Percentiles rank a stretch among this genome's conserved stretches.
These are phyloP conservation scores for Eurotiales sp. DNA, from an alignment of 2,329 filamentous ascomycete species.

Conservation along the genomic window DNA sequence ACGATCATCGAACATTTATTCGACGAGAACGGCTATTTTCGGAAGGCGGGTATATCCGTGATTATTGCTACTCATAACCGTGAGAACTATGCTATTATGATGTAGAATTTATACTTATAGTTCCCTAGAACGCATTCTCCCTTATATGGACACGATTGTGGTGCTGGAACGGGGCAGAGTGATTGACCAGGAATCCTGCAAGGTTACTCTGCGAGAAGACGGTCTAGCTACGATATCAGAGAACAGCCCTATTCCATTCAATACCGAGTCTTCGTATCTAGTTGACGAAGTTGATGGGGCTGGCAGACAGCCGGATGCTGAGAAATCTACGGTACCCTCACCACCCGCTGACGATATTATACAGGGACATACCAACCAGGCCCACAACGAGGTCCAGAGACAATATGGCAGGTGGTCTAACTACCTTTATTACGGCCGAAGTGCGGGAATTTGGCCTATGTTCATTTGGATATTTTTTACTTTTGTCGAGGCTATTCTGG, in stretches of 20 bases:
- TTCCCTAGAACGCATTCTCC: constrained; percentile 3
- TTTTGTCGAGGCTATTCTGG: not conserved
- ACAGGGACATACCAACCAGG: not conserved
- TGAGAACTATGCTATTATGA: not conserved
- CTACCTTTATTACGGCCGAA: not conserved
- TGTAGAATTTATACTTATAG: too few relatives aligned
- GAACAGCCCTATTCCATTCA: not conserved
- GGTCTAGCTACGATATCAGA: not conserved
- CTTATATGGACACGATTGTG: not conserved
- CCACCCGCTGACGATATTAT: not conserved
- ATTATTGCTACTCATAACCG: constrained; percentile 8
- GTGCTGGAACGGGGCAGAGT: not conserved
- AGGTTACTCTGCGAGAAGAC: not conserved
- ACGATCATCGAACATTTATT: constrained; percentile 6
- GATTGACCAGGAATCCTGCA: not conserved
- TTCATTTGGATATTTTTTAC: not conserved
- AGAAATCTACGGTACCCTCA: not conserved
- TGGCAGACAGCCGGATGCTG: not conserved
- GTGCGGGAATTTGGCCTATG: not conserved
- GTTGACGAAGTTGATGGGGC: not conserved
- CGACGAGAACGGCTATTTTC: constrained; percentile 7
- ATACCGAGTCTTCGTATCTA: not conserved
- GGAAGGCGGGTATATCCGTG: constrained; percentile 1
- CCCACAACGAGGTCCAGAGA: not conserved
- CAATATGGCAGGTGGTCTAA: not conserved